Conservation (phyloP, 345 rosid genomes). For the Mangifera indica region DNA sequence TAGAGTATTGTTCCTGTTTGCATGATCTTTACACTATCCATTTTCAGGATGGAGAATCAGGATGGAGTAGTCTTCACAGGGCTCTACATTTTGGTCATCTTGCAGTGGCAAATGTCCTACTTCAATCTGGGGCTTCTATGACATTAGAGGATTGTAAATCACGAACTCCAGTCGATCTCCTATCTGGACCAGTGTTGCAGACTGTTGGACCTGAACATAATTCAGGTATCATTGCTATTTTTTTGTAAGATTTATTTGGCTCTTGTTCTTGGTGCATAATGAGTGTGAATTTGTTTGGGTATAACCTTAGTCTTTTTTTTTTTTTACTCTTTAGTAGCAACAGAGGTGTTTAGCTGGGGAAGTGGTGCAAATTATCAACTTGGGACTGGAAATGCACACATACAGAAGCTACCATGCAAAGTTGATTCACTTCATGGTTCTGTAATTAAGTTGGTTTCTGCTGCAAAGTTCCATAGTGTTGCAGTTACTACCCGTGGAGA, state of each 20-base stretch:
- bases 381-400: conserved; percentile 88
- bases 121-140: conserved; percentile 75
- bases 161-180: conserved; percentile 79
- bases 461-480: conserved; percentile 92
- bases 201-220: conserved; percentile 45
- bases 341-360: conserved; percentile 97
- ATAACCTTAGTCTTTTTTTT: conserved; percentile 18
- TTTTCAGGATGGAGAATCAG: conserved; percentile 98
- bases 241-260: conserved; percentile 14
- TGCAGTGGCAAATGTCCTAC: conserved; percentile 82
- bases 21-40: conserved; percentile 4
- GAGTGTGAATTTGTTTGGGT: conserved; percentile 8
- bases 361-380: conserved; percentile 96
- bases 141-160: conserved; percentile 68
- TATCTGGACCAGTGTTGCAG: conserved; percentile 88
- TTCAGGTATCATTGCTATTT: conserved; percentile 44
- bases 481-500: conserved; percentile 76
- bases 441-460: conserved; percentile 67
- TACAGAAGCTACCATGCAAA: conserved; percentile 89
- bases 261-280: conserved; percentile 14
- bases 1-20: not conserved
- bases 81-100: conserved; percentile 99
- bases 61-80: conserved; percentile 96
- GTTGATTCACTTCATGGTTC: conserved; percentile 86
- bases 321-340: conserved; percentile 54